Percentiles rank a stretch among this genome's conserved stretches.
Evolutionary conservation across 345 rosid genomes (phyloP).

Genomic region (Ailanthus altissimus): DNA sequence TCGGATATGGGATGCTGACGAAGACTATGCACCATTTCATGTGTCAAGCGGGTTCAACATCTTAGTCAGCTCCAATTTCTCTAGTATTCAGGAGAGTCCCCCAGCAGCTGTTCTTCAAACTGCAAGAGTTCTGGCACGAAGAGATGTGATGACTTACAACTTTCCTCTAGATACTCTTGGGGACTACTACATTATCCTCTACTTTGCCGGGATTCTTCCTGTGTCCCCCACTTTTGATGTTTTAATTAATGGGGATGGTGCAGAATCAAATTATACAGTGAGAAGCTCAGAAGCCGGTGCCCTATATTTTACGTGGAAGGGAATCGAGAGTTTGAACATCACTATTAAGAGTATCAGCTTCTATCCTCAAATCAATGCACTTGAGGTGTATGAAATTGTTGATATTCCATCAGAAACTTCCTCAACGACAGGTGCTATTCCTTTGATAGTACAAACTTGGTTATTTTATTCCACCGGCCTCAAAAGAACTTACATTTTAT

Average conservation of each 20-base stretch:
- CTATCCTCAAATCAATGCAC: conserved; percentile 69
- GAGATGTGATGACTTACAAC: conserved; percentile 52
- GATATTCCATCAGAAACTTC: conserved; percentile 74
- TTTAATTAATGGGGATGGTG: conserved; percentile 54
- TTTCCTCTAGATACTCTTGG: conserved; percentile 49
- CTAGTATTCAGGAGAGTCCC: conserved; percentile 56
- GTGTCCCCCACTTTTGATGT: conserved; percentile 71
- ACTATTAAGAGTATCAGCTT: conserved; percentile 55
- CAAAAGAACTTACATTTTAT: conserved; percentile 15
- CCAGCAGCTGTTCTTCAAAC: conserved; percentile 71
- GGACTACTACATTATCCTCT: conserved; percentile 70
- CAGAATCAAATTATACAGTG: conserved; percentile 52
- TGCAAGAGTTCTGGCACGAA: conserved; percentile 66
- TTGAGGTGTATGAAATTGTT: conserved; percentile 68
- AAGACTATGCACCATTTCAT: conserved; percentile 58
- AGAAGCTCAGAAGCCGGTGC: conserved; percentile 46
- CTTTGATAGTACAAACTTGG: neutral
- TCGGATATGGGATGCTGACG: conserved; percentile 85
- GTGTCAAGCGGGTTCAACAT: conserved; percentile 46
- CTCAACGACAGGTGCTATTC: conserved; percentile 71
- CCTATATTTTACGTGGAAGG: conserved; percentile 48
- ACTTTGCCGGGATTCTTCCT: conserved; percentile 80
- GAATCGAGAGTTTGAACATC: conserved; percentile 54
- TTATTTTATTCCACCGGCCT: neutral
- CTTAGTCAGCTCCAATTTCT: conserved; percentile 34